phyloP scores from a whole-genome alignment of 257 asterid species.

The Orobanche coerulescens region DNA sequence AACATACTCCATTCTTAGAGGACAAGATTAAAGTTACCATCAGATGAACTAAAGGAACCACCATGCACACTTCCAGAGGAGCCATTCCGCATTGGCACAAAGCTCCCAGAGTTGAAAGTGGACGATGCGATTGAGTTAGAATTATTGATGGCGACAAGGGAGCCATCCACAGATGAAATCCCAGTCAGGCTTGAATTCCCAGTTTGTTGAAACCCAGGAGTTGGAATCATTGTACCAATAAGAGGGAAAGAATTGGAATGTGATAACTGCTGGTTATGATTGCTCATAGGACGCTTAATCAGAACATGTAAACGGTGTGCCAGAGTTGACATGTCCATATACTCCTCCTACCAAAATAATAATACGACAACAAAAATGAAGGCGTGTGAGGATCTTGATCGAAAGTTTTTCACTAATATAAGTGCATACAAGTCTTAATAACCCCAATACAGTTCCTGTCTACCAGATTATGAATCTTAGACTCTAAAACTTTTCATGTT shows the following conservation, averaged over 20 bases:
- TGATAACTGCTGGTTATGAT: slow-evolving; percentile 59
- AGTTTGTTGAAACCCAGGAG: slow-evolving; percentile 83
- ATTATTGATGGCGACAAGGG: slow-evolving; percentile 40
- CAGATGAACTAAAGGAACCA: slow-evolving; percentile 46
- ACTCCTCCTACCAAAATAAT: slow-evolving; percentile 64
- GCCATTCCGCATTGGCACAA: slow-evolving; percentile 44
- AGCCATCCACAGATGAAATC: slow-evolving; percentile 50
- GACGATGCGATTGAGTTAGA: slow-evolving; percentile 49
- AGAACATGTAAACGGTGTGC: slow-evolving; percentile 64
- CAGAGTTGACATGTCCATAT: slow-evolving; percentile 58
- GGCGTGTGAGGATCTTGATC: background rate
- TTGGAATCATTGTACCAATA: slow-evolving; percentile 90
- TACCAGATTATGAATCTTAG: slow-evolving; percentile 2
- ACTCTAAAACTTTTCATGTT: background rate
- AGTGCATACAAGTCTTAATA: background rate
- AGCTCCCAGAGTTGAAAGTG: slow-evolving; percentile 49
- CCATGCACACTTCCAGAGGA: slow-evolving; percentile 19
- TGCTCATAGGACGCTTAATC: slow-evolving; percentile 41
- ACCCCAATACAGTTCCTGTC: background rate
- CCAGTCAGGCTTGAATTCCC: slow-evolving; percentile 48
- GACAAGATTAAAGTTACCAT: slow-evolving; percentile 28
- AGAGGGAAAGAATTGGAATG: slow-evolving; percentile 59
- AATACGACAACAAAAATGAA: slow-evolving; percentile 14
- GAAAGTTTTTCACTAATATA: slow-evolving; percentile 10
- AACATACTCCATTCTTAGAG: slow-evolving; percentile 6